Base-by-base conservation (phyloP, 1,139 yeast genomes). In the Protomyces lactucae-debilis region DNA sequence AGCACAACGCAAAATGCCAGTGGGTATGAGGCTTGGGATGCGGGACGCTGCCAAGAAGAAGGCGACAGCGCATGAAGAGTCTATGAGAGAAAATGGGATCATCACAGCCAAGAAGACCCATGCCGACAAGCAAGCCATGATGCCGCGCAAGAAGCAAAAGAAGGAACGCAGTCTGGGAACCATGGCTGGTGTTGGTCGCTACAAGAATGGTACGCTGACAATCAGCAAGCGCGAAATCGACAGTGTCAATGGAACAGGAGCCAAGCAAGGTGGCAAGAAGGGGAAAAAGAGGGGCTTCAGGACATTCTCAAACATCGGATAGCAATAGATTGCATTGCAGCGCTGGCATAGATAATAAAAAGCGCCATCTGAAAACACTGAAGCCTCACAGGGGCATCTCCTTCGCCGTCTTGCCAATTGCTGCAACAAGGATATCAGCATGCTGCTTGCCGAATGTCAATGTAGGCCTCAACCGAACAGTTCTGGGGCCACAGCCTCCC, bases 391-490 rank as follows among this genome's bases (percentile, higher is more conserved):
- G 37, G 10, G 52, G 36, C 16, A 53, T 21, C 21, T 45, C 39
- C 32, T 32, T 25, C 21, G 59, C 55, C 8, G 63, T 59, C 36
- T 73, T 72, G 66, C 73, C 72, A 53, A 76, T 68, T 37, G 72
- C 71, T 10, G 70, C 73, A 66, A 86, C 74, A 70, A 87, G 79
- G 60, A 86, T 76, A 69, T 86, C 89, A 56, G 88, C 92, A 72
- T 87, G 95, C 76, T 84, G 83, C 77, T 85, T 81, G 76, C 85
- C 90, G 73, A 87, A 87, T 32, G 84, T 83, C 73, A 87, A 79
- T 55, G 88, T 80, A 64, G 95, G 95, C 76, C 95, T 83, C 75
- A 87, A 80, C 76, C 95, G 83, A 64, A 88, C 84, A 53, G 90
- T 83, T 68, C 77, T 80, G 65, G 83, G 87, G 56, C 92, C 92